Evolutionary conservation across 129 eudicot genomes (phyloP).

Genomic region (Erigeron canadensis): DNA sequence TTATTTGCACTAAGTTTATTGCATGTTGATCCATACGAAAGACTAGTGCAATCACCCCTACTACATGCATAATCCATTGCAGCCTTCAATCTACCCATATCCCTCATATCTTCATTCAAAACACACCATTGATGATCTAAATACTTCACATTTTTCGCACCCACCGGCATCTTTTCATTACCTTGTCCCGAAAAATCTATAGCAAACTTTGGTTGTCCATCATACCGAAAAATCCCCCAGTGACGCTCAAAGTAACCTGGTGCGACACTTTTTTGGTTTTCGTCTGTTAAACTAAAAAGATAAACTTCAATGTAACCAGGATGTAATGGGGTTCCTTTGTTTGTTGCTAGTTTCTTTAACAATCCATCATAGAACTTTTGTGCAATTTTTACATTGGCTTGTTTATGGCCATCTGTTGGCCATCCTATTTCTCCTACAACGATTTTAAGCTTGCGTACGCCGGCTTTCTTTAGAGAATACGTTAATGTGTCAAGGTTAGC

Average conservation of each 20-base stretch:
- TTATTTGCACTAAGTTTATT: not conserved
- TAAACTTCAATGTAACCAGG: slow-evolving; percentile 31
- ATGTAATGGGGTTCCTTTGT: slow-evolving; percentile 24
- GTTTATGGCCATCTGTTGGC: slow-evolving; percentile 8
- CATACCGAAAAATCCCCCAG: slow-evolving; percentile 28
- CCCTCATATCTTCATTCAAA: not conserved
- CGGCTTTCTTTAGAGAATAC: not conserved
- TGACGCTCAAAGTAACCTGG: slow-evolving; percentile 29
- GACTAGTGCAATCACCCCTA: slow-evolving; percentile 8
- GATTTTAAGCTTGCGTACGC: not conserved
- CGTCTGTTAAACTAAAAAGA: slow-evolving; percentile 25
- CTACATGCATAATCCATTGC: slow-evolving; percentile 3
- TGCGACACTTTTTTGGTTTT: slow-evolving; percentile 22
- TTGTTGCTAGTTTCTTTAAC: not conserved
- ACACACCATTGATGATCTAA: not conserved
- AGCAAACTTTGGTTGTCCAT: slow-evolving; percentile 27
- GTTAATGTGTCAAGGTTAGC: slow-evolving; percentile 3
- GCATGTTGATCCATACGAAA: slow-evolving; percentile 6
- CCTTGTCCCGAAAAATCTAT: slow-evolving; percentile 18
- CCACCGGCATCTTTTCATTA: not conserved
- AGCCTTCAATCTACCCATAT: not conserved
- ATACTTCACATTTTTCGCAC: slow-evolving; percentile 3
- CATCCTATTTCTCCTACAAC: slow-evolving; percentile 12
- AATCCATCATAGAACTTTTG: not conserved
- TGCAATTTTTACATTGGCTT: slow-evolving; percentile 2